Conservation (phyloP, 2,329 filamentous ascomycete genomes). For the Plectosphaerella plurivora region DNA sequence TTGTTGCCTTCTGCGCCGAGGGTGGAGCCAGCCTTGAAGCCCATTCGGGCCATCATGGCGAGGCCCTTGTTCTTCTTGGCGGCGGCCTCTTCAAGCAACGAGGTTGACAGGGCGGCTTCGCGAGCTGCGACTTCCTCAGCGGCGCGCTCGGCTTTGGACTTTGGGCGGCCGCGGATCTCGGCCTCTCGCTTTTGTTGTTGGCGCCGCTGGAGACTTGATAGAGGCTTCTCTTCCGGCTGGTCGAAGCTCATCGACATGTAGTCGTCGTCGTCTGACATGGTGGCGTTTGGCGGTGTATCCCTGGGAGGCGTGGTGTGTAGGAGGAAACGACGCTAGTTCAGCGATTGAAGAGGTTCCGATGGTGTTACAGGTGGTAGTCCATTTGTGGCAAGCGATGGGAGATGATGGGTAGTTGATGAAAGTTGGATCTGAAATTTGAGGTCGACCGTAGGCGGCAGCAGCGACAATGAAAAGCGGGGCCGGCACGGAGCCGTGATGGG, state of each 20-base stretch:
- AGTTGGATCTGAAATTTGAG: too few species aligned
- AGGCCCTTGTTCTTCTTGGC: slow-evolving; percentile 76
- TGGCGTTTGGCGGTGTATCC: too few species aligned
- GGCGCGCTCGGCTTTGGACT: slow-evolving; percentile 81
- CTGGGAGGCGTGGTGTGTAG: too few species aligned
- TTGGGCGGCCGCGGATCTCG: slow-evolving; percentile 61
- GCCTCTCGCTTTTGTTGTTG: slow-evolving; percentile 55
- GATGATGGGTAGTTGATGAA: too few species aligned
- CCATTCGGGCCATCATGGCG: slow-evolving; percentile 96
- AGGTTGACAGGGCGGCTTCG: slow-evolving; percentile 72
- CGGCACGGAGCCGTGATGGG: too few species aligned
- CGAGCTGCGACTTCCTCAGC: slow-evolving; percentile 67
- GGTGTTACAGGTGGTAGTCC: too few species aligned
- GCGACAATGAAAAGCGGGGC: too few species aligned
- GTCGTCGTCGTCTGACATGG: slow-evolving; percentile 67
- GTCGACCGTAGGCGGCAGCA: too few species aligned
- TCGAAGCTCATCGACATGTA: slow-evolving; percentile 96
- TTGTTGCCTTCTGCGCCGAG: slow-evolving; percentile 59
- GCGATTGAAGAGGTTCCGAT: too few species aligned
- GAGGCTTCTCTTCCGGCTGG: slow-evolving; percentile 49
- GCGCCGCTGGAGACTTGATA: slow-evolving; percentile 52
- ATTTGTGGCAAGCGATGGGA: too few species aligned
- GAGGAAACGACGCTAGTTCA: too few species aligned
- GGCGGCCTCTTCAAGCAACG: slow-evolving; percentile 55
- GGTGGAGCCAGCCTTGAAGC: slow-evolving; percentile 69